These are phyloP conservation scores for Mediolabrus comicus DNA, from an alignment of 108 stramenopile genomes.

Conservation along the genomic window DNA sequence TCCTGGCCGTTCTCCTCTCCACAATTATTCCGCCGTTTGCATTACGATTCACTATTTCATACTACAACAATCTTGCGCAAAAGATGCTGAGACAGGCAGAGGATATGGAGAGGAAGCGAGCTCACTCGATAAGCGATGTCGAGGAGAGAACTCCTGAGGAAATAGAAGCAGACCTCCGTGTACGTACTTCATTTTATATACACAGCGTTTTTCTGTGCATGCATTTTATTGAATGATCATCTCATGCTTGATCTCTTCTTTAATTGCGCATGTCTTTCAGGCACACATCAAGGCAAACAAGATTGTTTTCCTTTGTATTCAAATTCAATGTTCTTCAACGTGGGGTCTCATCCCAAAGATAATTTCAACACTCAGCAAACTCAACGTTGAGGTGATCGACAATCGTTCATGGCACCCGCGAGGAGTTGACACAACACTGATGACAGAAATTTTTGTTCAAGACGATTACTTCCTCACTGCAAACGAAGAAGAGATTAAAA, in stretches of 20 bases:
- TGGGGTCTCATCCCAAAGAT: conserved; percentile 70
- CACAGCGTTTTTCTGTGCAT: background rate
- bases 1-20: conserved; percentile 71
- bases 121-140: background rate
- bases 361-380: conserved; percentile 49
- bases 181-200: background rate
- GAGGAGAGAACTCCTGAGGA: conserved; percentile 50
- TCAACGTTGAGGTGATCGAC: conserved; percentile 73
- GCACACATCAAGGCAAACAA: conserved; percentile 37
- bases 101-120: conserved; percentile 19
- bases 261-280: background rate
- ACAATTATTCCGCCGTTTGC: conserved; percentile 77
- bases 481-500: conserved; percentile 20
- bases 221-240: background rate
- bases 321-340: conserved; percentile 65
- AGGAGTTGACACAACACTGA: conserved; percentile 66
- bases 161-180: conserved; percentile 29
- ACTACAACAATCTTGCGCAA: conserved; percentile 68
- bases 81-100: conserved; percentile 28
- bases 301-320: conserved; percentile 69
- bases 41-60: conserved; percentile 69
- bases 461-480: conserved; percentile 28
- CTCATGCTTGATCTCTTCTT: background rate
- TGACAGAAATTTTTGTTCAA: conserved; percentile 73
- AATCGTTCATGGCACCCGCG: conserved; percentile 79